Percentiles rank a stretch among this genome's conserved stretches.
Conservation (phyloP, 1,284 basidiomycete genomes). For the Kalmanozyma brasiliensis region DNA sequence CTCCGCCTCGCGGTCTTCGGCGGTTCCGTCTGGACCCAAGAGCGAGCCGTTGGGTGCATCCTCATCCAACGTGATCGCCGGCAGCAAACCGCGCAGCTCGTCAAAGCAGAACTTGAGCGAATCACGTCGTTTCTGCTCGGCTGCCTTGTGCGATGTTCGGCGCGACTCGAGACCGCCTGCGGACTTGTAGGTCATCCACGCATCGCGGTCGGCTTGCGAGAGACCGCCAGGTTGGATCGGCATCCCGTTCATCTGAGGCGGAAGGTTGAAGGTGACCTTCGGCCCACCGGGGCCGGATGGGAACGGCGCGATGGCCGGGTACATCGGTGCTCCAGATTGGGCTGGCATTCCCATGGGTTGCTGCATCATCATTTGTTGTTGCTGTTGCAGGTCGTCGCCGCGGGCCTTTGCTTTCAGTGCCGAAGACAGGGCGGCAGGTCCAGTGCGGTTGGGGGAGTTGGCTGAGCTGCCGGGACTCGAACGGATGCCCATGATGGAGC, state of each 20-base stretch:
- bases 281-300: slow-evolving; percentile 10
- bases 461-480: slow-evolving; percentile 15
- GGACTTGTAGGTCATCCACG: slow-evolving; percentile 54
- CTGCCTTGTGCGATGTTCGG: slow-evolving; percentile 93
- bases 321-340: slow-evolving; percentile 16
- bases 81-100: slow-evolving; percentile 85
- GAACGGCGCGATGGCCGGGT: slow-evolving; percentile 39
- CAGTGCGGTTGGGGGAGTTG: slow-evolving; percentile 14
- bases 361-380: slow-evolving; percentile 25
- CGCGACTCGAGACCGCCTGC: slow-evolving; percentile 70
- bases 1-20: slow-evolving; percentile 60
- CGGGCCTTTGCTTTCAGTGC: slow-evolving; percentile 31
- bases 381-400: slow-evolving; percentile 24
- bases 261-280: slow-evolving; percentile 46
- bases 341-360: slow-evolving; percentile 15
- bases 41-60: slow-evolving; percentile 62
- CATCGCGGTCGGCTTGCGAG: slow-evolving; percentile 50
- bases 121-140: slow-evolving; percentile 95
- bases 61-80: slow-evolving; percentile 69
- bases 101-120: slow-evolving; percentile 95
- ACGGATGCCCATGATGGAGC: slow-evolving; percentile 64
- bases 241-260: slow-evolving; percentile 29
- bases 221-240: slow-evolving; percentile 52
- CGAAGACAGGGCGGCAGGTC: not conserved
- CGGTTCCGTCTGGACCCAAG: slow-evolving; percentile 60